phyloP scores from a whole-genome alignment of 140 eudicot species.

The Anethum foeniculum region DNA sequence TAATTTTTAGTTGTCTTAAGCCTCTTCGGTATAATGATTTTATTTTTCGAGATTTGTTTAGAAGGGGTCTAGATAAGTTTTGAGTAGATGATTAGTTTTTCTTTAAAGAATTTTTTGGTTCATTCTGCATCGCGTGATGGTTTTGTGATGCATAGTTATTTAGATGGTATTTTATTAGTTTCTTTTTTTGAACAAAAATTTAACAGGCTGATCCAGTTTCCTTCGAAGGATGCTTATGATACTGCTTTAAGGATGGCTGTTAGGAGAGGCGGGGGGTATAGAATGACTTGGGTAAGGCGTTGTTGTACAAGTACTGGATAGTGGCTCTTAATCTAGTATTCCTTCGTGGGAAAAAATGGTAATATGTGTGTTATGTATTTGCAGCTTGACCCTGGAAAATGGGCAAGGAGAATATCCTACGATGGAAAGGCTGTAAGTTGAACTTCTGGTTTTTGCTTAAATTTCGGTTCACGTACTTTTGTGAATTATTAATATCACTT shows the following conservation, averaged over 20 bases:
- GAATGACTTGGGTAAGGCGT: slow-evolving; percentile 41
- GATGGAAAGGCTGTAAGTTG: slow-evolving; percentile 68
- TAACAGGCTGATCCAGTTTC: slow-evolving; percentile 61
- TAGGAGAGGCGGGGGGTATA: slow-evolving; percentile 45
- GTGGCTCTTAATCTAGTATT: neutral
- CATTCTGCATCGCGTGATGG: neutral
- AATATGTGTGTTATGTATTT: slow-evolving; percentile 1
- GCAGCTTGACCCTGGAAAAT: slow-evolving; percentile 42
- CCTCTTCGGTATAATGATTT: neutral
- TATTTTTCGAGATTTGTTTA: neutral
- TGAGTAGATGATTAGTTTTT: neutral
- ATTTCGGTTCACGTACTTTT: neutral
- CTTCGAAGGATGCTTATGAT: slow-evolving; percentile 39
- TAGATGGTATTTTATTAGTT: neutral
- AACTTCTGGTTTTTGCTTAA: neutral
- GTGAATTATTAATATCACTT: neutral
- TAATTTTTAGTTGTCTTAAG: neutral
- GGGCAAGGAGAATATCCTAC: slow-evolving; percentile 48
- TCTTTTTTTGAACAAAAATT: slow-evolving; percentile 5
- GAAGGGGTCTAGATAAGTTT: neutral
- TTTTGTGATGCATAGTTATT: neutral
- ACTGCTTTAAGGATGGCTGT: slow-evolving; percentile 34
- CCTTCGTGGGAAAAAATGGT: neutral
- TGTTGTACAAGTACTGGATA: neutral
- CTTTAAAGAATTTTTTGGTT: neutral